phyloP scores from a whole-genome alignment of 768 basidiomycete species.

The Aureoboletus auriporus region DNA sequence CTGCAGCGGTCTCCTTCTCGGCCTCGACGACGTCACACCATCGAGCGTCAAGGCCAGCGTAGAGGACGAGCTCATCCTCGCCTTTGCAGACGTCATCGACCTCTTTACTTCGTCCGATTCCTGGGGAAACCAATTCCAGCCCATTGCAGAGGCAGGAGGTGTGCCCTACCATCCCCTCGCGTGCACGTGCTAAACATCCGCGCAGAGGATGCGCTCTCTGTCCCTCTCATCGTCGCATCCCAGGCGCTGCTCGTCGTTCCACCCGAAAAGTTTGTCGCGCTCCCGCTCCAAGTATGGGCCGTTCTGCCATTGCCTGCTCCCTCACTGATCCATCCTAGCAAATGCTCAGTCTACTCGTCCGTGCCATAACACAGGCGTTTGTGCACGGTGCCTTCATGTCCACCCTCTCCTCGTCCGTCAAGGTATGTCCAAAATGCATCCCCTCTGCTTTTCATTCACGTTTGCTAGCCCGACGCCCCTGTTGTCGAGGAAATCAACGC shows the following conservation, averaged over 20 bases:
- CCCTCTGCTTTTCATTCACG: constrained; percentile 1
- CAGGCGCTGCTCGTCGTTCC: constrained; percentile 57
- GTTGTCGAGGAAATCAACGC: constrained; percentile 32
- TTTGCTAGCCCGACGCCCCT: constrained; percentile 29
- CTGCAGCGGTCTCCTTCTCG: constrained; percentile 60
- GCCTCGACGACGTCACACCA: constrained; percentile 50
- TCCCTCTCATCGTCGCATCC: constrained; percentile 51
- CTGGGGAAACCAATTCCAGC: constrained; percentile 71
- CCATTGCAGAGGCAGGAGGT: constrained; percentile 42
- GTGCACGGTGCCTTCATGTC: constrained; percentile 52
- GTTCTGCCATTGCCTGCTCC: constrained; percentile 21
- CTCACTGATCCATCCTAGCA: constrained; percentile 8
- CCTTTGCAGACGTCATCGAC: constrained; percentile 74
- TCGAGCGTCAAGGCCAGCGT: constrained; percentile 37
- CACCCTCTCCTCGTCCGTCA: constrained; percentile 34
- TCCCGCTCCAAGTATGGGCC: constrained; percentile 49
- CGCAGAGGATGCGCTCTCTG: constrained; percentile 40
- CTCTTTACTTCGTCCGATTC: constrained; percentile 40
- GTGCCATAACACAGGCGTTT: constrained; percentile 54
- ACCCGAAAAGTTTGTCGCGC: constrained; percentile 49
- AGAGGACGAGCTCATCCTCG: constrained; percentile 65
- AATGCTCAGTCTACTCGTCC: constrained; percentile 34
- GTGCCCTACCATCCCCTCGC: constrained; percentile 14
- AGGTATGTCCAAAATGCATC: constrained; percentile 15
- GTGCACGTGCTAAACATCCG: constrained; percentile 7